A percentile compares a stretch with the other conserved stretches of the same genome.
phyloP scores from a whole-genome alignment of 2,329 filamentous ascomycete species.

The Hypoxylon sp. region DNA sequence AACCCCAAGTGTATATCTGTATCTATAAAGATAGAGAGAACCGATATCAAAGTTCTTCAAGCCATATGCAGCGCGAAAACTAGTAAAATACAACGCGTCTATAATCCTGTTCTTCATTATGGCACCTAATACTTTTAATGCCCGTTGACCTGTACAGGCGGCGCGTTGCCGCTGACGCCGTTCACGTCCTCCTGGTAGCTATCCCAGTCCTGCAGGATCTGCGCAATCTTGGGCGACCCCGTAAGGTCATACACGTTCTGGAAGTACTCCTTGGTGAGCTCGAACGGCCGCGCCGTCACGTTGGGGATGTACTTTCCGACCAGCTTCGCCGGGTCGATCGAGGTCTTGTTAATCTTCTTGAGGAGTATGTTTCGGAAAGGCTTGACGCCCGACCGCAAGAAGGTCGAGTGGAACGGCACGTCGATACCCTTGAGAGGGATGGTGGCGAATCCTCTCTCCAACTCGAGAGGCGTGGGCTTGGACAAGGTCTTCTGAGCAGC shows the following conservation, averaged over 20 bases:
- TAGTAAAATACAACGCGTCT: slow-evolving; percentile 29
- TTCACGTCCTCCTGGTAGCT: slow-evolving; percentile 70
- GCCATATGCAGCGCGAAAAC: slow-evolving; percentile 21
- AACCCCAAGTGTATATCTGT: slow-evolving; percentile 24
- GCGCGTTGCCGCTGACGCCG: slow-evolving; percentile 48
- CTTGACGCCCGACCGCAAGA: slow-evolving; percentile 97
- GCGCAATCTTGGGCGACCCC: slow-evolving; percentile 81
- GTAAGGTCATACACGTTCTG: slow-evolving; percentile 97
- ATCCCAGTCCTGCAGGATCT: slow-evolving; percentile 88
- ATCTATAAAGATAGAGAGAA: slow-evolving; percentile 24
- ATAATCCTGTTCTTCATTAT: background rate
- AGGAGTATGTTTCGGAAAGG: slow-evolving; percentile 98
- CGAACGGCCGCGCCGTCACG: slow-evolving; percentile 95
- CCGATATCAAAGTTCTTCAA: slow-evolving; percentile 13
- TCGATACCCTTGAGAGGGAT: slow-evolving; percentile 98
- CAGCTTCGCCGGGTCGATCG: slow-evolving; percentile 95
- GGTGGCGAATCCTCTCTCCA: slow-evolving; percentile 95
- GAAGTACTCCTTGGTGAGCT: slow-evolving; percentile 98
- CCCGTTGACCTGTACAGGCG: slow-evolving; percentile 47
- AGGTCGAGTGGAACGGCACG: slow-evolving; percentile 98
- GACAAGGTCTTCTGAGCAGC: slow-evolving; percentile 87
- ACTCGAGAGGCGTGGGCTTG: slow-evolving; percentile 88
- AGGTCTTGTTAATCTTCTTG: slow-evolving; percentile 99
- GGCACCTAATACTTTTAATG: slow-evolving; percentile 20
- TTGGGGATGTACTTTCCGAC: slow-evolving; percentile 99